Percentiles rank a stretch among this genome's conserved stretches.
Conservation (phyloP, 1,284 basidiomycete genomes). For the Sanghuangporus weigelae region DNA sequence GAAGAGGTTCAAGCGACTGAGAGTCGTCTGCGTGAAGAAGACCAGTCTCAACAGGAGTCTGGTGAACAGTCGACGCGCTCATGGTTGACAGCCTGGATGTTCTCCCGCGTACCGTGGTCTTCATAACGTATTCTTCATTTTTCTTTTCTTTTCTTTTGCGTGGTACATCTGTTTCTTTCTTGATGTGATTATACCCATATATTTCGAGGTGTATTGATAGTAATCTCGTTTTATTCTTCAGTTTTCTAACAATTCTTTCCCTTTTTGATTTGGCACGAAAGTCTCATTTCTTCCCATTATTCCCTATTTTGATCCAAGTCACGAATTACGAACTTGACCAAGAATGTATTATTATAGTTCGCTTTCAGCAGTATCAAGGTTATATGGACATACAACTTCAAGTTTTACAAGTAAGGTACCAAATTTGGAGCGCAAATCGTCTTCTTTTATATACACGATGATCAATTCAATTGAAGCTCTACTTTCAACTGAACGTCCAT, state of each 20-base stretch:
- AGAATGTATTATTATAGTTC: not conserved
- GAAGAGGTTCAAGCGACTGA: conserved; percentile 57
- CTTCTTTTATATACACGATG: not conserved
- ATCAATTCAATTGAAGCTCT: not conserved
- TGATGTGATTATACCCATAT: not conserved
- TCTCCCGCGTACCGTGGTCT: conserved; percentile 13
- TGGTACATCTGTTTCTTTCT: not conserved
- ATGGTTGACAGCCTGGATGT: conserved; percentile 19
- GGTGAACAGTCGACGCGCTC: conserved; percentile 10
- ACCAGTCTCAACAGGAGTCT: conserved; percentile 34
- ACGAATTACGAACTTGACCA: not conserved
- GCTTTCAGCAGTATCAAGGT: not conserved
- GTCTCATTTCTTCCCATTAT: not conserved
- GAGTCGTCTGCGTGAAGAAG: conserved; percentile 47
- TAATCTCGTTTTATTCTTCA: too few relatives aligned
- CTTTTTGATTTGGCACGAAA: not conserved
- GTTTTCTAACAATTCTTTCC: too few relatives aligned
- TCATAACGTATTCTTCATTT: not conserved
- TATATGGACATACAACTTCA: not conserved
- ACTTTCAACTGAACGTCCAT: not conserved
- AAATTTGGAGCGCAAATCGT: not conserved
- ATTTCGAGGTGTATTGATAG: too few relatives aligned
- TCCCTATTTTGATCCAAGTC: not conserved
- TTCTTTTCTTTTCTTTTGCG: not conserved
- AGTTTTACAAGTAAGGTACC: not conserved